Evolutionary conservation across 2,329 filamentous ascomycete genomes (phyloP), one percentile per base, ranked within the genome.

Genomic region (Alternaria angustiovoidea): DNA sequence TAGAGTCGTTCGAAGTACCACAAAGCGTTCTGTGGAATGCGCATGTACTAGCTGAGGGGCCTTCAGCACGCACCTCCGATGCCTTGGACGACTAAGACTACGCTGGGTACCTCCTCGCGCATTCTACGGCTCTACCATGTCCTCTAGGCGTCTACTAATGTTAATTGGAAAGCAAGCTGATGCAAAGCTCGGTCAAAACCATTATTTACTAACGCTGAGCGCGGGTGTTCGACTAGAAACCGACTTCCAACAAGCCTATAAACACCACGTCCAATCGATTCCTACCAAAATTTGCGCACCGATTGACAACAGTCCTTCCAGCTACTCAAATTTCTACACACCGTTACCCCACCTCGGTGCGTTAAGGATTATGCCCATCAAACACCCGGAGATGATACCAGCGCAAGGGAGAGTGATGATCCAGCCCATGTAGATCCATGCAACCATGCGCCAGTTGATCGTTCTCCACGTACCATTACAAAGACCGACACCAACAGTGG

Each of bases 301-400:
- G 7, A 24, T 3, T 16, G 11, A 7, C 39, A 42, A 11, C n/a
- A n/a, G 6, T 22, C 6, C 8, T 5, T 38, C 9, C 32, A 11
- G 4, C 5, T 11, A 38, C 6, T 20, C 20, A 39, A 9, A 14
- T 9, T 7, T 26, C 22, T 51, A 51, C 28, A 71, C 58, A 55
- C 68, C 68, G 2, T 34, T 54, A 46, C 71, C 71, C 70, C 70
- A 75, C 32, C 66, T 67, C 6, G 88, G 88, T 47, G 88, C 84
- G 65, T 89, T 87, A 62, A 89, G 82, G 59, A 89, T 81, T 55
- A 90, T 83, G 2, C 83, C 88, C 86, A 88, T 89, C 46, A 89
- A 75, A 51, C 83, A 81, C 8, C 88, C 88, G 5, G 84, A 85
- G 41, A 89, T 42, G 84, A 75, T 58, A 30, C 80, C 81, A 7